Conservation (phyloP, 2,329 filamentous ascomycete genomes). For the Fusarium sp. region DNA sequence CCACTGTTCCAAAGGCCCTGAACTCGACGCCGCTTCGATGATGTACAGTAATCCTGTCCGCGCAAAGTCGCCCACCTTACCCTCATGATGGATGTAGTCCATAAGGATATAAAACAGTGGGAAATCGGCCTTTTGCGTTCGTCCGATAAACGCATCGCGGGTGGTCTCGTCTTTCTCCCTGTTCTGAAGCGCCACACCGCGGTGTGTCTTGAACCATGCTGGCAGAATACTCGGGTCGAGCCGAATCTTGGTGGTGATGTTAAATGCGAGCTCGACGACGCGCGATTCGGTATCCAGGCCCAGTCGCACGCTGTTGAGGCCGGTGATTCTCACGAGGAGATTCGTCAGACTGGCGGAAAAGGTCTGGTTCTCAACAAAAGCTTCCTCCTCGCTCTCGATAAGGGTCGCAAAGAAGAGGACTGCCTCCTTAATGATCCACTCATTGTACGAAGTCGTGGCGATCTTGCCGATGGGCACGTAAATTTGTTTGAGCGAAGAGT, state of each 20-base stretch:
- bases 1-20: constrained; percentile 89
- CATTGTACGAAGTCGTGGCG: constrained; percentile 85
- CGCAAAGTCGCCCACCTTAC: constrained; percentile 94
- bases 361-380: constrained; percentile 86
- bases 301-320: constrained; percentile 78
- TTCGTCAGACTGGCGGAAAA: constrained; percentile 92
- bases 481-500: constrained; percentile 86
- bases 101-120: constrained; percentile 95
- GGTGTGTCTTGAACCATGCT: constrained; percentile 85
- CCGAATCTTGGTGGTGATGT: constrained; percentile 95
- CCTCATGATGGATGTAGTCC: constrained; percentile 96
- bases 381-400: constrained; percentile 96
- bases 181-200: constrained; percentile 42
- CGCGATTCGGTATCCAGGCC: constrained; percentile 86
- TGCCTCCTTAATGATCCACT: constrained; percentile 86
- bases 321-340: constrained; percentile 83
- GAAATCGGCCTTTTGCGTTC: constrained; percentile 91
- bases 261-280: constrained; percentile 93
- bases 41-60: constrained; percentile 94
- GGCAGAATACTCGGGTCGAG: constrained; percentile 87
- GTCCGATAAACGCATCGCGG: constrained; percentile 85
- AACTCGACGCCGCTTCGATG: constrained; percentile 91
- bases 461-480: constrained; percentile 93
- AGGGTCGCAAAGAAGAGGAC: constrained; percentile 90
- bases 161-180: constrained; percentile 64